Percentiles rank a stretch among this genome's conserved stretches.
Evolutionary conservation across 352 stramenopile species (phyloP).

Genomic region (Phytophthora uliginosa): DNA sequence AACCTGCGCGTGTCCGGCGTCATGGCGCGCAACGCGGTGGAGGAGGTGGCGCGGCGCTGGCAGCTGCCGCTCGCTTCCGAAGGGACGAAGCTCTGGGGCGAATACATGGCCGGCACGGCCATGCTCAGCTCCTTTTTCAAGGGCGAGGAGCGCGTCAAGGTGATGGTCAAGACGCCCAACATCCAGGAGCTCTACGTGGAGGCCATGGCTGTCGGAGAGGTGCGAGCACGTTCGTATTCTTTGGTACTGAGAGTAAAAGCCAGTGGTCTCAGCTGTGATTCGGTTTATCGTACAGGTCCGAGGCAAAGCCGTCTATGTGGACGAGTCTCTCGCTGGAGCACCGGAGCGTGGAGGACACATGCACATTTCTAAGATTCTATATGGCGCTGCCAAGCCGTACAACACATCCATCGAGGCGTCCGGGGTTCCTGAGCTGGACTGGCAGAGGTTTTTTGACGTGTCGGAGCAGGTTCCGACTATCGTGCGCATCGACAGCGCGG

Average conservation of each 20-base stretch:
- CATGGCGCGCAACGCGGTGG: slow-evolving; percentile 67
- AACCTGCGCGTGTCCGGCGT: slow-evolving; percentile 86
- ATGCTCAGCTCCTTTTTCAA: slow-evolving; percentile 93
- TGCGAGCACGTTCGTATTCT: slow-evolving; percentile 14
- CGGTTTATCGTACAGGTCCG: slow-evolving; percentile 49
- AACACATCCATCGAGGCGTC: slow-evolving; percentile 77
- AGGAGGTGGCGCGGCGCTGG: slow-evolving; percentile 72
- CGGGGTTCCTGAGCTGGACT: slow-evolving; percentile 75
- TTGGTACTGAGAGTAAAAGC: background rate
- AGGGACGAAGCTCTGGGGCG: slow-evolving; percentile 77
- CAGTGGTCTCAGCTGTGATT: background rate
- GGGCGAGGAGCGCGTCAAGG: slow-evolving; percentile 86
- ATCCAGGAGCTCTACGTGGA: slow-evolving; percentile 87
- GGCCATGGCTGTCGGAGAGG: slow-evolving; percentile 82
- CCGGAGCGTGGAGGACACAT: slow-evolving; percentile 54
- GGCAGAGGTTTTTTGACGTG: slow-evolving; percentile 86
- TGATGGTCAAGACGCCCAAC: slow-evolving; percentile 69
- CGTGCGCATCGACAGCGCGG: slow-evolving; percentile 76
- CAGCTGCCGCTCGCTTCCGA: slow-evolving; percentile 47
- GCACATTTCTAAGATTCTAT: slow-evolving; percentile 86
- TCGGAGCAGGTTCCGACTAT: slow-evolving; percentile 90
- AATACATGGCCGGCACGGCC: slow-evolving; percentile 88
- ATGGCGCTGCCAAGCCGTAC: slow-evolving; percentile 79
- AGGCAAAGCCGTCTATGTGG: slow-evolving; percentile 63
- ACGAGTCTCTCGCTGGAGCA: slow-evolving; percentile 35